Conservation (phyloP, 2,329 filamentous ascomycete genomes). For the Cladosporium sp. region DNA sequence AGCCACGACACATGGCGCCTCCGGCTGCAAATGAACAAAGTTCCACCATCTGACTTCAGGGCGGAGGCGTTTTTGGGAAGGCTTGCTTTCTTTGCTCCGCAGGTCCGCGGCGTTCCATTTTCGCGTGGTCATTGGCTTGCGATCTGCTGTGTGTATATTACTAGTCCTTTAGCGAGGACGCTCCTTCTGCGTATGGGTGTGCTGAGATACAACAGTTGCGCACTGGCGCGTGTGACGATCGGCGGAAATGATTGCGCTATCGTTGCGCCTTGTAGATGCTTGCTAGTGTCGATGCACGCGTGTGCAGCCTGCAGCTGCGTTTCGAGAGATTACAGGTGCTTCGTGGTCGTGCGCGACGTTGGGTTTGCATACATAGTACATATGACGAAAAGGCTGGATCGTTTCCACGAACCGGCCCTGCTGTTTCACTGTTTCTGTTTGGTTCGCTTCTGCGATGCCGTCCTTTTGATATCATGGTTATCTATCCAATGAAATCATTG, state of each 20-base stretch:
- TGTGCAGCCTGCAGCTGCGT: background rate
- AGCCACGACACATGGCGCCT: constrained; percentile 6
- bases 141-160: no score
- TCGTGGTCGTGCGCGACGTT: background rate
- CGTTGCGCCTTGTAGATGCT: background rate
- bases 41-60: background rate
- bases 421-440: no score
- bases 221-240: background rate
- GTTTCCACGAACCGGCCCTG: no score
- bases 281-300: background rate
- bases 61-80: constrained; percentile 1
- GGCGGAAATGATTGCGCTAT: background rate
- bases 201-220: background rate
- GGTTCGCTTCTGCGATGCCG: no score
- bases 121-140: background rate
- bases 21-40: background rate
- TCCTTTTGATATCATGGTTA: no score
- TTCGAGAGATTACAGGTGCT: background rate
- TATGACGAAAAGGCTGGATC: no score
- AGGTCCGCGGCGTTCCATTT: background rate
- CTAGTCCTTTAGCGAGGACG: background rate
- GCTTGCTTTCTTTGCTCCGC: background rate
- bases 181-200: background rate
- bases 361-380: background rate
- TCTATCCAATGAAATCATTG: no score